These are phyloP conservation scores for Hypomontagnella submonticulosa DNA, from an alignment of 495 filamentous ascomycete genomes.

Conservation along the genomic window DNA sequence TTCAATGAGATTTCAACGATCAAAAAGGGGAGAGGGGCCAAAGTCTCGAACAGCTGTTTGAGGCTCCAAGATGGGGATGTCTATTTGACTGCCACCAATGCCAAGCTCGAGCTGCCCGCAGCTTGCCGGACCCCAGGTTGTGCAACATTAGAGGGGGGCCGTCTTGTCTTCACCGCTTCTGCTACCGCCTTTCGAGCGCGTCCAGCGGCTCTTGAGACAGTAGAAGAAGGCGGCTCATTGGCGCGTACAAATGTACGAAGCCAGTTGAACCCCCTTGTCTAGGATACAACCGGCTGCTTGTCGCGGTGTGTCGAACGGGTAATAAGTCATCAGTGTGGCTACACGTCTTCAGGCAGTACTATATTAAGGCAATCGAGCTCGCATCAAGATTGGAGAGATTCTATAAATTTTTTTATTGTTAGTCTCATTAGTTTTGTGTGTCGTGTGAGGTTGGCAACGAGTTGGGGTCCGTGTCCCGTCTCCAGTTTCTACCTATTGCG, in stretches of 20 bases:
- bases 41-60: conserved; percentile 33
- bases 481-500: conserved; percentile 23
- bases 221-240: conserved; percentile 20
- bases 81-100: conserved; percentile 15
- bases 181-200: conserved; percentile 41
- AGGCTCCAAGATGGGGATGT: conserved; percentile 35
- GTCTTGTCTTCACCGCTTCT: conserved; percentile 23
- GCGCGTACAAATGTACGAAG: conserved; percentile 24
- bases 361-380: conserved; percentile 37
- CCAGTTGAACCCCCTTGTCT: conserved; percentile 10
- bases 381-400: neutral
- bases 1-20: neutral
- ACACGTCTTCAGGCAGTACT: conserved; percentile 18
- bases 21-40: conserved; percentile 10
- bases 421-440: conserved; percentile 4
- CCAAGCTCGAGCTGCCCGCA: conserved; percentile 30
- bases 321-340: conserved; percentile 8
- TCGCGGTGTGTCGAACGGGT: conserved; percentile 8
- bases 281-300: neutral
- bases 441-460: conserved; percentile 29
- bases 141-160: conserved; percentile 26
- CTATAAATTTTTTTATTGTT: conserved; percentile 8
- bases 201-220: conserved; percentile 37
- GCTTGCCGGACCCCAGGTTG: conserved; percentile 21
- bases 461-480: conserved; percentile 21